Evolutionary conservation across 495 filamentous ascomycete genomes (phyloP), one percentile per base, ranked within the genome.

Genomic region (Copromyces sp.): DNA sequence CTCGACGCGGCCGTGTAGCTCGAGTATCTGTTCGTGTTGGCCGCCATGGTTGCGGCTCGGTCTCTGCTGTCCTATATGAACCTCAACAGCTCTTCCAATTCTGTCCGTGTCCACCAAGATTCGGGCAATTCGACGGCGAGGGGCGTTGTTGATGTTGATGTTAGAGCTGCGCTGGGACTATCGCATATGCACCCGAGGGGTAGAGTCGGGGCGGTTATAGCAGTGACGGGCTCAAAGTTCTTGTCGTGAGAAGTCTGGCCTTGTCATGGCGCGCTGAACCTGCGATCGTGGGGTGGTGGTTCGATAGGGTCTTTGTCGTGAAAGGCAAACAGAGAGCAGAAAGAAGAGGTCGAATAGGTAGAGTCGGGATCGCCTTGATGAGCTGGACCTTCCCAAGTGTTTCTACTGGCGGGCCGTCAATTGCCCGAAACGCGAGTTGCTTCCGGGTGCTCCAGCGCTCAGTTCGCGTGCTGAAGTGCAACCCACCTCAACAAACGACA

Each of bases 1-100:
- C 84, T 79, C 61, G 86, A 84, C 61, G 81, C 81, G 70, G 78
- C 81, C 39, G 84, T 86, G 77, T 87, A 86, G 70, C 83, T 85
- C 44, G 87, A 88, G 76, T 82, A 82, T 78, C 86, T 83, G 79
- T 87, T 87, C 69, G 84, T 80, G 85, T 88, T 80, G 85, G 88
- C 75, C 85, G 86, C 78, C 84, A 87, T 87, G 74, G 3, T 35
- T 32, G 0, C 14, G 29, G 53, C 73, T 75, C 69, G 69, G 47
- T 16, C 68, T 68, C 72, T 35, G 16, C n/a, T 9, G 35, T 44
- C 39, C 39, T 29, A 45, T 29, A 32, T 32, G 3, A 32, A 35
- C 53, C 32, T 40, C 6, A 35, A 6, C 2, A 17, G 53, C 29
- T 29, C 53, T 37, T 9, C 29, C 14, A 65, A 17, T 65, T 6